These are phyloP conservation scores for Boletus barrowsii DNA, from an alignment of 768 basidiomycete species.

Conservation along the genomic window DNA sequence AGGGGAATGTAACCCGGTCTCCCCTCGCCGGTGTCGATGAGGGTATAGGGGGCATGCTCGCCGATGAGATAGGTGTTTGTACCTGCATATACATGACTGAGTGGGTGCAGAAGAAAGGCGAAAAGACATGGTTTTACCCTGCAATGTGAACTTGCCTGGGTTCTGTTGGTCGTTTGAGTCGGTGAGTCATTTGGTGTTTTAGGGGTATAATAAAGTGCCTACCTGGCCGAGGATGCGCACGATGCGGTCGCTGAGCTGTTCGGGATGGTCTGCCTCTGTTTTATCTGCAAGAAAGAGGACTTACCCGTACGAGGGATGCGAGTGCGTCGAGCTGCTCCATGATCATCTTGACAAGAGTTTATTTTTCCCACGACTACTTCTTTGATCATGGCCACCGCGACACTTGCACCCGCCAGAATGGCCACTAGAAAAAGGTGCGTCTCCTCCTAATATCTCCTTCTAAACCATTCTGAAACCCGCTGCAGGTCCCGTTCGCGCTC, in stretches of 20 bases:
- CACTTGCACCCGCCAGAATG: constrained; percentile 12
- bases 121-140: constrained; percentile 46
- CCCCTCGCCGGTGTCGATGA: constrained; percentile 85
- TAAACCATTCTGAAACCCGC: neutral
- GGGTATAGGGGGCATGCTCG: constrained; percentile 62
- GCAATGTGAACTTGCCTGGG: constrained; percentile 84
- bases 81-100: constrained; percentile 40
- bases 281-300: constrained; percentile 1
- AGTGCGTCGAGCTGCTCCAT: constrained; percentile 56
- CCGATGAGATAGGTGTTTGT: constrained; percentile 91
- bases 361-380: constrained; percentile 14
- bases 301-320: constrained; percentile 53
- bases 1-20: constrained; percentile 60
- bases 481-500: constrained; percentile 51
- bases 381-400: constrained; percentile 40
- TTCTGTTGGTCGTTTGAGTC: constrained; percentile 47
- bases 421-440: constrained; percentile 48
- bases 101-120: neutral
- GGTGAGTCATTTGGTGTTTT: neutral
- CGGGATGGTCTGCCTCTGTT: neutral
- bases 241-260: constrained; percentile 66
- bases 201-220: neutral
- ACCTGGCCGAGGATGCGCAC: constrained; percentile 77
- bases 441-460: neutral
- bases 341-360: neutral